These are phyloP conservation scores for Fusarium praegraminearum DNA, from an alignment of 2,329 filamentous ascomycete genomes.

Conservation along the genomic window DNA sequence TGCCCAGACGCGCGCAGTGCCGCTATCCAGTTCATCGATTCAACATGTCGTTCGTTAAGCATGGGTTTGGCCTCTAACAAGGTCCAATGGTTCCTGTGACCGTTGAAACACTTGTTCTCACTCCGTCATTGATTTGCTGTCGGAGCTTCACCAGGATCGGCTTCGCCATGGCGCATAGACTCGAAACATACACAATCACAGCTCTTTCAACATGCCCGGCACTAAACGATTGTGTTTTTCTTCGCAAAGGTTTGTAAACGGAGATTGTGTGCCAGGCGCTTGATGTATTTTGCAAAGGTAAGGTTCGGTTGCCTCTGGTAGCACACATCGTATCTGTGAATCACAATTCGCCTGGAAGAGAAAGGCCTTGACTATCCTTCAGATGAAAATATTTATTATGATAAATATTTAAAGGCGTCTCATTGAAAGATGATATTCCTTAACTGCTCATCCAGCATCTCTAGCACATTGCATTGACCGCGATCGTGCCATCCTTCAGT, in stretches of 20 bases:
- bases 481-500: background rate
- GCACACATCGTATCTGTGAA: background rate
- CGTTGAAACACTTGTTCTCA: constrained; percentile 13
- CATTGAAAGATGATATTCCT: background rate
- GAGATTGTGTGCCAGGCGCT: background rate
- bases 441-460: background rate
- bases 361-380: background rate
- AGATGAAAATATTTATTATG: background rate
- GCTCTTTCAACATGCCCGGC: constrained; percentile 12
- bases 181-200: background rate
- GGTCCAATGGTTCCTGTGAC: background rate
- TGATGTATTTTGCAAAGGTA: background rate
- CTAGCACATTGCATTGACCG: background rate
- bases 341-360: background rate
- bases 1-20: background rate
- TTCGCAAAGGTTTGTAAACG: background rate
- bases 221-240: background rate
- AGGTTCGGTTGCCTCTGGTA: background rate
- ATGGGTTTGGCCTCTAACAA: background rate
- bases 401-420: background rate
- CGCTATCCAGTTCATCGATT: background rate
- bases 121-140: background rate
- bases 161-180: constrained; percentile 3
- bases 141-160: constrained; percentile 3
- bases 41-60: background rate